Base-by-base conservation (phyloP, 345 rosid species). In the Erodium maritimum region DNA sequence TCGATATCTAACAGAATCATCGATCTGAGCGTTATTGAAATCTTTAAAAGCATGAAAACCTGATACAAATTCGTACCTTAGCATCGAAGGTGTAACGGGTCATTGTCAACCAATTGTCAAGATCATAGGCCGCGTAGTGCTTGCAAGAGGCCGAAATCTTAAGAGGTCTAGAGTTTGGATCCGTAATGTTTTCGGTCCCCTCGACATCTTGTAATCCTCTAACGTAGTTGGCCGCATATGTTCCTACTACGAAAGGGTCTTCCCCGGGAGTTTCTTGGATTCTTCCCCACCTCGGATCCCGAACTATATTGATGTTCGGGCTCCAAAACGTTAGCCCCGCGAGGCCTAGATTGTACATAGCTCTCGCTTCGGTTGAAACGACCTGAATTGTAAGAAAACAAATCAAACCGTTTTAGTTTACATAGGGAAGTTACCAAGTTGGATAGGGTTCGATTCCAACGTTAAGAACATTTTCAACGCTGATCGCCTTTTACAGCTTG, bases 211-310 rank as follows among this genome's bases (percentile, higher is more conserved):
- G 84, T 19, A 80, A 53, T 1, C 84, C 84, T 55, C 78, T 64
- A 9, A 77, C 82, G 16, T 71, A 80, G 50, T 65, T 68, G 3
- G 65, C 57, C 2, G 74, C 82, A 7, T 77, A 77, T 17, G 14
- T 65, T 3, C 80, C 80, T 13, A 69, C 85, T 0, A 62, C 51
- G 1, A 57, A 67, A 0, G 82, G 85, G 62, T 80, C 85, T 54
- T 80, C 82, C 17, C 82, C 80, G 0, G 82, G 80, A 0, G 85
- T 80, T 54, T 80, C 85, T 0, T 33, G 14, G 21, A 55, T 29
- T 45, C 85, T 70, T 19, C 80, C 80, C 85, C 85, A 74, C 61
- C 82, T 58, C 1, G 82, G 85, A 50, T 80, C 82, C 23, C 85
- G 52, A 0, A 65, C 72, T 4, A 77, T 74, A 22, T 80, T 80